phyloP scores from a whole-genome alignment of 371 early-diverging fungal genomes.

The Mucor saturninus region DNA sequence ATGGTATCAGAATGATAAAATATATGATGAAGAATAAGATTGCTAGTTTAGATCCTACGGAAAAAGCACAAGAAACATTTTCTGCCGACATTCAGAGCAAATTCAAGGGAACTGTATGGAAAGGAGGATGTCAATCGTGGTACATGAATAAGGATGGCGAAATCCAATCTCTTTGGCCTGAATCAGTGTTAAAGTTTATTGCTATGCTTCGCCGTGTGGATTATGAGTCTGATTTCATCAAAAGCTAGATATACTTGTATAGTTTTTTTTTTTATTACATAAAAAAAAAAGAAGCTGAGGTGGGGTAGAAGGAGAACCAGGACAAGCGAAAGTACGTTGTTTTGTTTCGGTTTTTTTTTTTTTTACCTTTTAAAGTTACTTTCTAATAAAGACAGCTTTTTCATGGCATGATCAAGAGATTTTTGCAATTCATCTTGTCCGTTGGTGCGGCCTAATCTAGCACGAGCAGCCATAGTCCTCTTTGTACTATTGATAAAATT shows the following conservation, averaged over 20 bases:
- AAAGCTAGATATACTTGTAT: not conserved
- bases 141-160: constrained; percentile 16
- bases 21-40: constrained; percentile 27
- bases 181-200: constrained; percentile 9
- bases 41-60: constrained; percentile 21
- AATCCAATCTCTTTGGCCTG: constrained; percentile 18
- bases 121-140: constrained; percentile 30
- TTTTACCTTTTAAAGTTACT: not conserved
- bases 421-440: constrained; percentile 12
- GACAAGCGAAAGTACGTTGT: too few species aligned
- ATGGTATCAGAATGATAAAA: constrained; percentile 15
- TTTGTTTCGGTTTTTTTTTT: not conserved
- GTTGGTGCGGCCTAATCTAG: constrained; percentile 6
- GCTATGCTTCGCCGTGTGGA: constrained; percentile 3
- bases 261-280: too few species aligned
- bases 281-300: too few species aligned
- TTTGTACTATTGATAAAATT: constrained; percentile 26
- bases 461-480: constrained; percentile 17
- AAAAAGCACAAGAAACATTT: constrained; percentile 21
- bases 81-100: constrained; percentile 7
- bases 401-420: constrained; percentile 5
- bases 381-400: constrained; percentile 4
- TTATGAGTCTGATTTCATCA: constrained; percentile 11
- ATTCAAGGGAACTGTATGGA: constrained; percentile 30
- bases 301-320: too few species aligned